phyloP scores from a whole-genome alignment of 805 yeast species.

The Yarrowia sp. region DNA sequence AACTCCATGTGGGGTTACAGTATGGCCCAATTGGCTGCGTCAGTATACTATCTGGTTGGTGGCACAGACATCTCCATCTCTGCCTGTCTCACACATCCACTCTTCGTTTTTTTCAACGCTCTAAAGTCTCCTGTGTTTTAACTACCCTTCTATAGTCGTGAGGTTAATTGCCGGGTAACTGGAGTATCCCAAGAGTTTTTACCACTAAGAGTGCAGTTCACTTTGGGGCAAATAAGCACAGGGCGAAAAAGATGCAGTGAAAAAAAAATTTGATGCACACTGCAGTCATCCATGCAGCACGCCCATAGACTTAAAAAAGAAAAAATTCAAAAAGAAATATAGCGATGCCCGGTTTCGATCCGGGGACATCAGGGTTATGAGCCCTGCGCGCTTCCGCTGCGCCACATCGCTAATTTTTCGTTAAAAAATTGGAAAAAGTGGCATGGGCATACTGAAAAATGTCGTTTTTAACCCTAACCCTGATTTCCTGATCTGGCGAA shows the following conservation, averaged over 20 bases:
- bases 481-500: not conserved
- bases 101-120: too few species aligned
- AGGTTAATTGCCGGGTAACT: slow-evolving; percentile 35
- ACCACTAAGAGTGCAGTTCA: not conserved
- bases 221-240: slow-evolving; percentile 8
- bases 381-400: slow-evolving; percentile 92
- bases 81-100: too few species aligned
- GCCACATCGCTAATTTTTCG: slow-evolving; percentile 51
- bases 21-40: not conserved
- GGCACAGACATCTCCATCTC: too few species aligned
- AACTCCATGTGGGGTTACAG: not conserved
- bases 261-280: slow-evolving; percentile 5
- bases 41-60: not conserved
- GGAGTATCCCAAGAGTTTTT: not conserved
- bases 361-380: slow-evolving; percentile 94
- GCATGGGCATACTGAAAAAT: not conserved
- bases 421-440: not conserved
- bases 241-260: too few species aligned
- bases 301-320: too few species aligned
- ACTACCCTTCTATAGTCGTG: slow-evolving; percentile 7
- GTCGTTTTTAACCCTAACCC: slow-evolving; percentile 8
- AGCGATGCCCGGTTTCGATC: slow-evolving; percentile 93
- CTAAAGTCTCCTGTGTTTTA: slow-evolving; percentile 6
- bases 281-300: slow-evolving; percentile 12
- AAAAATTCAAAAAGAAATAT: slow-evolving; percentile 43